A percentile compares a stretch with the other conserved stretches of the same genome.
These are phyloP conservation scores for Elsinoe arachidis DNA, from an alignment of 2,329 filamentous ascomycete genomes.

Conservation along the genomic window DNA sequence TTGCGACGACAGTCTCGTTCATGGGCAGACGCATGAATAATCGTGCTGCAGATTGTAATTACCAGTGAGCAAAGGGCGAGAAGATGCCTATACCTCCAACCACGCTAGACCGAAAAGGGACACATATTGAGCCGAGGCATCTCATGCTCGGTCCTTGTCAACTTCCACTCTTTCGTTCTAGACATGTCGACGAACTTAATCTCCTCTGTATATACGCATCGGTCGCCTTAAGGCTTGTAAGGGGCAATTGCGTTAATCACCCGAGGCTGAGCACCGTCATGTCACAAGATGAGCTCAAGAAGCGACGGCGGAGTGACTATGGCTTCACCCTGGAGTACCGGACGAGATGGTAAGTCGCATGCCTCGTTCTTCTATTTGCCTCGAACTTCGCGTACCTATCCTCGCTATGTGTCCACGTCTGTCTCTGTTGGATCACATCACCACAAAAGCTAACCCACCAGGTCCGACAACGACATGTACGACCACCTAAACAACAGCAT, in stretches of 20 bases:
- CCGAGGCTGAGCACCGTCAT: slow-evolving; percentile 4
- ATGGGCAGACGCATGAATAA: no score
- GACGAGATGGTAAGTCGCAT: slow-evolving; percentile 64
- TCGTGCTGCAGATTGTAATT: no score
- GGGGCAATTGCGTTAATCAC: not conserved
- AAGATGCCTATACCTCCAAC: not conserved
- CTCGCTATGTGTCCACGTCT: not conserved
- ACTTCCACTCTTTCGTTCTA: not conserved
- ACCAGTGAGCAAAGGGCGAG: no score
- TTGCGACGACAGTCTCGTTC: not conserved
- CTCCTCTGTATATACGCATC: not conserved
- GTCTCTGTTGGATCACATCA: not conserved
- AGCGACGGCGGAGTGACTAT: slow-evolving; percentile 63
- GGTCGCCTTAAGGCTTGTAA: not conserved
- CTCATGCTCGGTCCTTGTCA: not conserved
- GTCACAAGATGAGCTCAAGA: slow-evolving; percentile 38
- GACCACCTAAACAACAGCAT: slow-evolving; percentile 86
- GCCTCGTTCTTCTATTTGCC: not conserved
- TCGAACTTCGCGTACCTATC: not conserved
- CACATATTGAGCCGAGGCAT: not conserved
- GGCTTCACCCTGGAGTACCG: slow-evolving; percentile 70
- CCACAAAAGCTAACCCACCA: slow-evolving; percentile 28
- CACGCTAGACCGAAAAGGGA: not conserved
- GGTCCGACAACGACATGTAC: slow-evolving; percentile 94
- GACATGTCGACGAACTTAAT: not conserved